Base-by-base conservation (phyloP, 345 rosid species). In the Kandelia obovata region DNA sequence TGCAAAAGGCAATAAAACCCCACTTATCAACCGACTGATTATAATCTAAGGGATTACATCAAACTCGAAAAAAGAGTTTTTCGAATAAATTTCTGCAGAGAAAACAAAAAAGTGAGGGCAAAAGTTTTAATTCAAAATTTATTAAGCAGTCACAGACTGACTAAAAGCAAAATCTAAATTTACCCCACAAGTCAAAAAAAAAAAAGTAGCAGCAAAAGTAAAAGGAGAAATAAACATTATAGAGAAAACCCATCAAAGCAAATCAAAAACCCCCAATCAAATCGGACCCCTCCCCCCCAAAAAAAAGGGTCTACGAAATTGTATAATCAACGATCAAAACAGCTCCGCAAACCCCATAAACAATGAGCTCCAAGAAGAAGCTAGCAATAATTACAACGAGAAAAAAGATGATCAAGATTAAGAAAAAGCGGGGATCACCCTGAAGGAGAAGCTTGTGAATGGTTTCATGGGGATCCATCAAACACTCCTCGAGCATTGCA, bases 381-480 rank as follows among this genome's bases (percentile, higher is more conserved):
- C 31, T 10, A 65, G 9, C 11, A 34, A 66, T 4, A 61, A 69
- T 1, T 6, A 16, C 7, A 28, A 59, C 25, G 23, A 7, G 51
- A 6, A 21, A 39, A 17, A 30, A 46, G 47, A 30, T 8, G 47
- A 7, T 9, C 37, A 61, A 46, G 7, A 56, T 56, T 56, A 32
- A 52, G 62, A 57, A 30, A 73, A 71, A 77, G 28, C 16, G 56
- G 39, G 0, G 66, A n/a, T 62, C 59, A 93, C 98, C 96, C 79
- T 86, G 90, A 61, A 37, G 67, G 59, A 89, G 91, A 26, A 93
- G 83, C 79, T 82, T 89, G 66, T 91, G 92, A 61, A 79, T 43
- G 59, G 98, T 81, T 82, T 93, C 97, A 61, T 93, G 87, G 64
- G 96, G 98, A 91, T 93, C 90, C 98, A 91, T 91, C 26, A 85